Conservation (phyloP, 441 rosid genomes). For the Viola pubescens region DNA sequence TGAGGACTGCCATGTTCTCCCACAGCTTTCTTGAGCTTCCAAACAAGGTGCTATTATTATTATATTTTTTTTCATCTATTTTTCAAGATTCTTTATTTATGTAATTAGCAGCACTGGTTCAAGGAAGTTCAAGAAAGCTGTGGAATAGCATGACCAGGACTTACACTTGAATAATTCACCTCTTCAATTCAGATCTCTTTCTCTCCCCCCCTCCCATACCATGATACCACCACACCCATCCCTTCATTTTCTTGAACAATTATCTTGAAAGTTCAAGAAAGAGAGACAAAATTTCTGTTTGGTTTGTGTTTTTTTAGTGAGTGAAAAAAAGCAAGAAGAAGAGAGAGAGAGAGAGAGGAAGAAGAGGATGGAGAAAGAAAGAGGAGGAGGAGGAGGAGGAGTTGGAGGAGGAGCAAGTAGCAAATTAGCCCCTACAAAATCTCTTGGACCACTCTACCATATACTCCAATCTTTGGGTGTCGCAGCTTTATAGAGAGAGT, state of each 20-base stretch:
- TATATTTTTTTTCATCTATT: background rate
- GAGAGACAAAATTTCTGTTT: too few relatives aligned
- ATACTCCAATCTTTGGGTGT: conserved; percentile 17
- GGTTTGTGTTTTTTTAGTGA: background rate
- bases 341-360: conserved; percentile 8
- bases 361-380: conserved; percentile 11
- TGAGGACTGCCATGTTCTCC: conserved; percentile 50
- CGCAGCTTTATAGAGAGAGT: conserved; percentile 41
- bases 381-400: conserved; percentile 8
- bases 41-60: background rate
- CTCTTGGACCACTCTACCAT: conserved; percentile 45
- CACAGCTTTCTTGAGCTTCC: conserved; percentile 89
- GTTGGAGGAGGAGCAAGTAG: conserved; percentile 4
- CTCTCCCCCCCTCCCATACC: background rate
- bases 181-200: conserved; percentile 27
- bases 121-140: conserved; percentile 87
- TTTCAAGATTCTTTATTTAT: too few relatives aligned
- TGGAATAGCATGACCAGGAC: conserved; percentile 83
- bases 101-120: background rate
- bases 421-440: conserved; percentile 17
- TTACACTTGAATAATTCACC: conserved; percentile 7
- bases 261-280: background rate
- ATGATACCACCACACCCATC: too few relatives aligned
- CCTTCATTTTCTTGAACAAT: background rate
- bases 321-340: conserved; percentile 4